These are phyloP conservation scores for Gnaphalium uliginosum DNA, from an alignment of 129 eudicot genomes.

Conservation along the genomic window DNA sequence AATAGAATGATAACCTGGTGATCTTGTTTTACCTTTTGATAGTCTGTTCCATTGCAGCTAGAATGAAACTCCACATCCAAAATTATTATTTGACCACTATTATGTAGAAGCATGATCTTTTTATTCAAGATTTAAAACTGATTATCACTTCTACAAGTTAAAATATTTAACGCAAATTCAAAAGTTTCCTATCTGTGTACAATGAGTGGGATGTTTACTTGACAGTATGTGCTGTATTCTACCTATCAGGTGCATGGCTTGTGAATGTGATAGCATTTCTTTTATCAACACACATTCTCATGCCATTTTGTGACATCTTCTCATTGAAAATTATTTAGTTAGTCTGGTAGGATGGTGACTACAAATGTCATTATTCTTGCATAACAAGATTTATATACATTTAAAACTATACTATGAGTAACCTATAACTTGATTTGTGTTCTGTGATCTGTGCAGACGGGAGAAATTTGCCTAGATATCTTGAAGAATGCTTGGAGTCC, in stretches of 20 bases:
- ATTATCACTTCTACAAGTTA: background rate
- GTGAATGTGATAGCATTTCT: background rate
- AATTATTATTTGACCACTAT: background rate
- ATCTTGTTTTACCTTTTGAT: background rate
- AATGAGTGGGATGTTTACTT: background rate
- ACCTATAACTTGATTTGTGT: slow-evolving; percentile 3
- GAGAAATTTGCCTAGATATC: slow-evolving; percentile 98
- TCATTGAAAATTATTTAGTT: background rate
- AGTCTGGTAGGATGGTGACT: background rate
- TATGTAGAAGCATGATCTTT: background rate
- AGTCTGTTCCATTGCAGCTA: background rate
- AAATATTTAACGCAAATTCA: background rate
- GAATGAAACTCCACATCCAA: background rate
- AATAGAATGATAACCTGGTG: background rate
- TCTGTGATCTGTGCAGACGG: slow-evolving; percentile 54
- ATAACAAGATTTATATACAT: background rate
- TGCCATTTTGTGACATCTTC: background rate
- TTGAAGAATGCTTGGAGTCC: slow-evolving; percentile 99
- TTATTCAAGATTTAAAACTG: background rate
- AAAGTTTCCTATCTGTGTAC: background rate
- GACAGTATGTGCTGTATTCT: background rate
- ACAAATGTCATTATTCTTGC: slow-evolving; percentile 10
- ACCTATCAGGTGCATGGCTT: background rate
- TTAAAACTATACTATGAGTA: background rate
- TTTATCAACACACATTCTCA: background rate